Base-by-base conservation (phyloP, 192 early-diverging fungal species). In the Coemansia sp. region DNA sequence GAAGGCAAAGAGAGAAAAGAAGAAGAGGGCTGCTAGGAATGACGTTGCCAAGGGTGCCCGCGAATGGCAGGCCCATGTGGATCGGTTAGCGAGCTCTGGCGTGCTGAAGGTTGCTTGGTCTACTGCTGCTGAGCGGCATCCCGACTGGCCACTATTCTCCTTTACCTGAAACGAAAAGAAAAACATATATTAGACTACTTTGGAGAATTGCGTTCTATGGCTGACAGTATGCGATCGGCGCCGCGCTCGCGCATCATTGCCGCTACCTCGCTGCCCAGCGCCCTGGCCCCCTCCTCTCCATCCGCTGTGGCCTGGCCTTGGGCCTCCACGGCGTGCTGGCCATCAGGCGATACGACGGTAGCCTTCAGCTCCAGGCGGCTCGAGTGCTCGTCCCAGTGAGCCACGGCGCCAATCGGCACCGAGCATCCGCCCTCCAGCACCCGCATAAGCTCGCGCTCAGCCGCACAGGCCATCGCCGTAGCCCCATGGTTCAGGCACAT, bases 371-470 rank as follows among this genome's bases (percentile, higher is more conserved):
- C 42, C 34, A 95, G 75, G 0, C 28, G 11, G 38, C 31, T 38
- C 16, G 51, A 55, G 1, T 35, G 33, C 18, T 28, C 42, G n/a
- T 11, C 61, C 78, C 86, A 89, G 60, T 60, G 60, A 1, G 91
- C 86, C 62, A 76, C 86, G 14, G 95, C 94, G 34, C 95, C 96
- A 65, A 97, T 89, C 4, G 96, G 95, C 45, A 98, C 94, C 53
- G 87, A 91, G 83, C 96, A 98, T 3, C 96, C 96, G 37, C 96
- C 96, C 81, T 99, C 94, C 23, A 99, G 77, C 33, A 74, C 84
- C 24, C 90, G 85, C 94, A 96, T 94, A 66, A 95, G 85, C 36
- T 88, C 79, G 13, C 94, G 92, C 71, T 99, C 95, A 9, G 91
- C 89, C 36, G 84, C 70, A 60, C 93, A 94, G 43, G 85, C 70